Conservation (phyloP, 2,329 filamentous ascomycete species). For the Diaporthe sp. region DNA sequence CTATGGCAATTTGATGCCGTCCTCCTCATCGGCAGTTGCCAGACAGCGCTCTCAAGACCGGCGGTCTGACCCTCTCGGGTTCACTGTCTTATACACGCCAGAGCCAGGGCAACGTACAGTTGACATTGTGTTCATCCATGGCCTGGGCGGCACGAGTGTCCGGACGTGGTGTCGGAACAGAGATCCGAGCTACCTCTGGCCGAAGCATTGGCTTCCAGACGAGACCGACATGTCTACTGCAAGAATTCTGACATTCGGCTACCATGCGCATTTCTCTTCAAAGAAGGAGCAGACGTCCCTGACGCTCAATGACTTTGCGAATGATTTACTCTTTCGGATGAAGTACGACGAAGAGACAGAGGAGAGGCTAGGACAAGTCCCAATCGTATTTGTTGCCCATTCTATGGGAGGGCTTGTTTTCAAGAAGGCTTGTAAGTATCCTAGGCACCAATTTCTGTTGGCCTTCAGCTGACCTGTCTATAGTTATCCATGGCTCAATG, state of each 20-base stretch:
- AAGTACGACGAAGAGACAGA: slow-evolving; percentile 42
- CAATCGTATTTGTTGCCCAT: slow-evolving; percentile 47
- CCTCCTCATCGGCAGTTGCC: background rate
- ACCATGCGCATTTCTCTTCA: slow-evolving; percentile 45
- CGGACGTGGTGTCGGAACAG: slow-evolving; percentile 45
- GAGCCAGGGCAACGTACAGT: slow-evolving; percentile 36
- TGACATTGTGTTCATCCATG: slow-evolving; percentile 48
- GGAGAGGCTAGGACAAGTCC: slow-evolving; percentile 42
- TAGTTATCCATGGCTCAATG: slow-evolving; percentile 43
- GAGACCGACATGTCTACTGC: slow-evolving; percentile 42
- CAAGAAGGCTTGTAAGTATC: slow-evolving; percentile 43
- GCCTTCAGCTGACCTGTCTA: background rate
- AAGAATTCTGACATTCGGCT: slow-evolving; percentile 46
- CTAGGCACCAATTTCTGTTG: too few relatives aligned
- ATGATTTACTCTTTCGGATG: slow-evolving; percentile 46
- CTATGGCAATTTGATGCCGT: slow-evolving; percentile 30
- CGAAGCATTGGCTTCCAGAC: slow-evolving; percentile 43
- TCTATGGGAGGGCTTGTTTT: slow-evolving; percentile 48
- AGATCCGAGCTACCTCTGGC: slow-evolving; percentile 44
- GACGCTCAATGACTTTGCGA: slow-evolving; percentile 46
- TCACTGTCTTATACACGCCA: slow-evolving; percentile 41
- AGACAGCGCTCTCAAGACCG: slow-evolving; percentile 31
- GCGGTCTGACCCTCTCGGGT: slow-evolving; percentile 41
- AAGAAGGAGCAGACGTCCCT: slow-evolving; percentile 38
- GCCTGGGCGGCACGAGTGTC: slow-evolving; percentile 45